Evolutionary conservation across 2,329 filamentous ascomycete species (phyloP), one percentile per base, ranked within the genome.

Genomic region (Pseudogymnoascus sp.): DNA sequence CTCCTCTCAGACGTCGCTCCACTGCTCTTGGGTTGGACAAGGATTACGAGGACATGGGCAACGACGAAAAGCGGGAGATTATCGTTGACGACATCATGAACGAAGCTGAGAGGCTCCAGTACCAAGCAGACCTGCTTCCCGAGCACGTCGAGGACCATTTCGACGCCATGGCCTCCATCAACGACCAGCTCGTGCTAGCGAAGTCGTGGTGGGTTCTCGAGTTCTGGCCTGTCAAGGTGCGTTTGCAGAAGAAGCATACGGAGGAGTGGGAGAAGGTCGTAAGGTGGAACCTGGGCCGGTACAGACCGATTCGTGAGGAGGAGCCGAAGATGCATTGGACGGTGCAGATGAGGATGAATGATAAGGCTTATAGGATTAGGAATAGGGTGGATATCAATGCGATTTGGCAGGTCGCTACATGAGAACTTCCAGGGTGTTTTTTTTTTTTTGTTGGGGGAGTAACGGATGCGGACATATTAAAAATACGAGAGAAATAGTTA

Each of bases 161-260:
- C 59, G 78, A 79, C 63, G 70, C 73, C 4, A 64, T 76, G n/a
- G 68, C 73, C n/a, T 69, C 70, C 0, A 70, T 78, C 56, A 78
- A 78, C 56, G 78, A 79, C 61, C 74, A 76, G 65, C 70, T 79
- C 2, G 69, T 64, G 1, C 60, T 72, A 10, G 73, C 73, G 0
- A 77, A 74, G 59, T 66, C 67, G 3, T 79, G 78, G 78, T 79
- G 78, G 78, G 65, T 78, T 3, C 69, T 79, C 1, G 78, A 79
- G 65, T 64, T 77, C 16, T 78, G 74, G 75, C 78, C 77, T 0
- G 71, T 79, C 7, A 76, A 78, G 63, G 70, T 78, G 2, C 67
- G 72, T 1, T 62, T 78, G 1, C 71, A 75, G 66, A 68, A 69
- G 7, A 67, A 70, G 25, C 65, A 69, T 5, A 65, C 68, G 0